A percentile compares a stretch with the other conserved stretches of the same genome.
These are phyloP conservation scores for Adansonia grandidieri DNA, from an alignment of 441 rosid genomes.

Conservation along the genomic window DNA sequence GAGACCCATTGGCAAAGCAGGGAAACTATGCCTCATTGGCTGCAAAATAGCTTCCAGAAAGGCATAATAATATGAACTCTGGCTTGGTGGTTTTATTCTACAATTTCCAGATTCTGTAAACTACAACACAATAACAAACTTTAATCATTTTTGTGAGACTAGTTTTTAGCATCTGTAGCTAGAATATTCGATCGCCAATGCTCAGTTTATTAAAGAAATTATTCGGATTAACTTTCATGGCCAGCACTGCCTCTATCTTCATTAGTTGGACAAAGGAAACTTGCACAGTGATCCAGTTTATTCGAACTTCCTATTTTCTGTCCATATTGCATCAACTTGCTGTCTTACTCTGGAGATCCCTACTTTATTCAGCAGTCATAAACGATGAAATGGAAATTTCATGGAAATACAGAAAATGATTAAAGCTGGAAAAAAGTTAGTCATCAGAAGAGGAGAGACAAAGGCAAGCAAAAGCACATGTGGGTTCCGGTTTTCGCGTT, in stretches of 20 bases:
- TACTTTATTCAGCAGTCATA: neutral
- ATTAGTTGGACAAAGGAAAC: conserved; percentile 13
- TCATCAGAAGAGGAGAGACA: neutral
- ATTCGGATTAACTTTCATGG: neutral
- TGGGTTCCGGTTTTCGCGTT: conserved; percentile 54
- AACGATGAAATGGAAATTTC: conserved; percentile 18
- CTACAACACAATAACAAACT: neutral
- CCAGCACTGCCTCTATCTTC: neutral
- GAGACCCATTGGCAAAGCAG: neutral
- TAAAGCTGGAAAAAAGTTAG: neutral
- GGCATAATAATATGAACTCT: neutral
- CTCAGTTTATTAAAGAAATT: neutral
- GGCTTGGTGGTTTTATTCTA: neutral
- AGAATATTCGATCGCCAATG: neutral
- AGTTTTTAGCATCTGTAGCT: neutral
- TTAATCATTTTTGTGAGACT: neutral
- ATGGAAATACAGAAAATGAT: neutral
- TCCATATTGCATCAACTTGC: neutral
- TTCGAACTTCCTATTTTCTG: neutral
- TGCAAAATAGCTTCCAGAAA: neutral
- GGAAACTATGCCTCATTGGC: neutral
- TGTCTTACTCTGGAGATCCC: neutral
- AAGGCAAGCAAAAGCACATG: conserved; percentile 43
- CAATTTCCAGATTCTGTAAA: neutral
- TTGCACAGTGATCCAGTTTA: neutral